Percentiles rank a stretch among this genome's conserved stretches.
Conservation (phyloP, 352 stramenopile genomes). For the Phytophthora boehmeriae region DNA sequence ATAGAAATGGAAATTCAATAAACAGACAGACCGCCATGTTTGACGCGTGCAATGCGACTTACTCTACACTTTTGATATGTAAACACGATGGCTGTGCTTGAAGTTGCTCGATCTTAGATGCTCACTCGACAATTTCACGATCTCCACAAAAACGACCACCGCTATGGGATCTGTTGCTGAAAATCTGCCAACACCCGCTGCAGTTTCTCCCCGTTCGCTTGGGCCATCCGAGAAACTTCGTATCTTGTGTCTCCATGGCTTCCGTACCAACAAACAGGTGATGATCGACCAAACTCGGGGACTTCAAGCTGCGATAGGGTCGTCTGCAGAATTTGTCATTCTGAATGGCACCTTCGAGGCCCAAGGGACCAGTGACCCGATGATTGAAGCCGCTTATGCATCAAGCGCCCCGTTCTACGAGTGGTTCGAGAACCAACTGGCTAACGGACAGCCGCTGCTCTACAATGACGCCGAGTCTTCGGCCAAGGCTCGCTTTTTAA, state of each 20-base stretch:
- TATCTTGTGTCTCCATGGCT: constrained; percentile 60
- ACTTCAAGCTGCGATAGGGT: constrained; percentile 37
- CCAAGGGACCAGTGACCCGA: constrained; percentile 33
- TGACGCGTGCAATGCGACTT: neutral
- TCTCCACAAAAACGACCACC: constrained; percentile 8
- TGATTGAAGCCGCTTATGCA: constrained; percentile 39
- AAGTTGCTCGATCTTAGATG: constrained; percentile 22
- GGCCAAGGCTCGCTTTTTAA: constrained; percentile 28
- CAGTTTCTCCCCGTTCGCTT: constrained; percentile 14
- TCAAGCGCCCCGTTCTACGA: constrained; percentile 46
- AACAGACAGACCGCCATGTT: neutral
- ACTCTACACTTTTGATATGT: neutral
- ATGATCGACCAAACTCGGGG: constrained; percentile 52
- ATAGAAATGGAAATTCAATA: constrained; percentile 16
- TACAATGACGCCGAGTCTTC: constrained; percentile 43
- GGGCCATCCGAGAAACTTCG: constrained; percentile 34
- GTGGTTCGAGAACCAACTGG: constrained; percentile 46
- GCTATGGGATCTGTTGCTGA: constrained; percentile 19
- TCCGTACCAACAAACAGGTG: constrained; percentile 54
- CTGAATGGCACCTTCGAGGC: constrained; percentile 51
- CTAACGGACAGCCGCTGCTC: constrained; percentile 28
- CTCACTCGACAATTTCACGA: constrained; percentile 32
- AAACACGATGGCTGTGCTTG: constrained; percentile 13
- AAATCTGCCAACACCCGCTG: constrained; percentile 21
- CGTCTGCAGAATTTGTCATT: constrained; percentile 44